phyloP scores from a whole-genome alignment of 2,329 filamentous ascomycete genomes.

The Diplodia scrobiculata region DNA sequence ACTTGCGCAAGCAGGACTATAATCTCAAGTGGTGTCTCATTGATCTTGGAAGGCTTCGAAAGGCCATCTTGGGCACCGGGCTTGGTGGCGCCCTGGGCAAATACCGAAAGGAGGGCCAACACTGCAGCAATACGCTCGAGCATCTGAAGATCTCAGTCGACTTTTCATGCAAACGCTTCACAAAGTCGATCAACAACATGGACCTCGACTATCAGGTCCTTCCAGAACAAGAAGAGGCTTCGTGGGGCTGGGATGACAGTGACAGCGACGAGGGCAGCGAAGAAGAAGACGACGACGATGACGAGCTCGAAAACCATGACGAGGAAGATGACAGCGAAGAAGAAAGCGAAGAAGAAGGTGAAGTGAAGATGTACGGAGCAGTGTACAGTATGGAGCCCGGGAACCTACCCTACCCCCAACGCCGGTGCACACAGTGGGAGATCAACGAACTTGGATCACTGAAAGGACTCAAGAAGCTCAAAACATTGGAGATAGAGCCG shows the following conservation, averaged over 20 bases:
- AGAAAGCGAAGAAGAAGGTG: background rate
- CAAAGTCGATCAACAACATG: background rate
- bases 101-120: background rate
- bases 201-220: background rate
- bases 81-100: background rate
- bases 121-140: background rate
- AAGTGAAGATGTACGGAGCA: background rate
- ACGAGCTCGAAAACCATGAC: background rate
- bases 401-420: background rate
- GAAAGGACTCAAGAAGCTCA: background rate
- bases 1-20: background rate
- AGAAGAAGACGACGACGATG: background rate
- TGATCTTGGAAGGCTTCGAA: background rate
- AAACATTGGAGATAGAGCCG: slow-evolving; percentile 5
- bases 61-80: slow-evolving; percentile 1
- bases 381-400: background rate
- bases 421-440: background rate
- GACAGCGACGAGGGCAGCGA: background rate
- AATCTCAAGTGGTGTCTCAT: background rate
- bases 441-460: background rate
- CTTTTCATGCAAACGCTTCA: background rate
- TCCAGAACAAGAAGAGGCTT: background rate
- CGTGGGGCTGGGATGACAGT: background rate
- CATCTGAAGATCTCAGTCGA: slow-evolving; percentile 1
- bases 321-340: background rate